A percentile compares a stretch with the other conserved stretches of the same genome.
Conservation (phyloP, 768 basidiomycete species). For the Piloderma croceum region DNA sequence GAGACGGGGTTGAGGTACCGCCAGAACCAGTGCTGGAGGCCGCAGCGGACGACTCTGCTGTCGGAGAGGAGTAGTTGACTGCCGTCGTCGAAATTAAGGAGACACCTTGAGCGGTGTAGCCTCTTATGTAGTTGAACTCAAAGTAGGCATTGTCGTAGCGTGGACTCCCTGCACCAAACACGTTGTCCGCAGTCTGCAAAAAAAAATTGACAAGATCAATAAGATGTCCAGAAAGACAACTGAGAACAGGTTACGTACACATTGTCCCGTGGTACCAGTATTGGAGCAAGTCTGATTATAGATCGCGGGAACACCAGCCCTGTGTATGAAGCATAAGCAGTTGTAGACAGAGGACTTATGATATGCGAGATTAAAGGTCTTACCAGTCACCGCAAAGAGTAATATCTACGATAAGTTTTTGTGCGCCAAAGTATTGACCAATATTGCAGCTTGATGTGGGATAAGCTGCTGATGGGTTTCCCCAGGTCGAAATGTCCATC, state of each 20-base stretch:
- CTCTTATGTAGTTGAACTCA: conserved; percentile 52
- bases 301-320: conserved; percentile 41
- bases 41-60: no score
- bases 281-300: conserved; percentile 38
- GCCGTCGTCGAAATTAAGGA: no score
- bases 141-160: conserved; percentile 51
- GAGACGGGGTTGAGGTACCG: no score
- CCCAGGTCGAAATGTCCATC: conserved; percentile 39
- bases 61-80: no score
- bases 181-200: conserved; percentile 43
- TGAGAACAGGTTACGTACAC: conserved; percentile 27
- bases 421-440: conserved; percentile 36
- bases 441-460: conserved; percentile 38
- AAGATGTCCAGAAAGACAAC: background rate
- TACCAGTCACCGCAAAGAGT: conserved; percentile 48
- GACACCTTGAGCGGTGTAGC: no score
- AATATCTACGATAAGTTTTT: conserved; percentile 48
- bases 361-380: conserved; percentile 3
- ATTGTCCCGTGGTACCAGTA: conserved; percentile 32
- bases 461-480: conserved; percentile 36
- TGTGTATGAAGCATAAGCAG: conserved; percentile 10
- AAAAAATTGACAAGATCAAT: conserved; percentile 1
- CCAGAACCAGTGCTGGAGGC: no score
- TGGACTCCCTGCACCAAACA: conserved; percentile 39
- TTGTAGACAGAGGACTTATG: conserved; percentile 1